A percentile compares a stretch with the other conserved stretches of the same genome.
Evolutionary conservation across 2,329 filamentous ascomycete species (phyloP).

Genomic region (Diatrype stigma): DNA sequence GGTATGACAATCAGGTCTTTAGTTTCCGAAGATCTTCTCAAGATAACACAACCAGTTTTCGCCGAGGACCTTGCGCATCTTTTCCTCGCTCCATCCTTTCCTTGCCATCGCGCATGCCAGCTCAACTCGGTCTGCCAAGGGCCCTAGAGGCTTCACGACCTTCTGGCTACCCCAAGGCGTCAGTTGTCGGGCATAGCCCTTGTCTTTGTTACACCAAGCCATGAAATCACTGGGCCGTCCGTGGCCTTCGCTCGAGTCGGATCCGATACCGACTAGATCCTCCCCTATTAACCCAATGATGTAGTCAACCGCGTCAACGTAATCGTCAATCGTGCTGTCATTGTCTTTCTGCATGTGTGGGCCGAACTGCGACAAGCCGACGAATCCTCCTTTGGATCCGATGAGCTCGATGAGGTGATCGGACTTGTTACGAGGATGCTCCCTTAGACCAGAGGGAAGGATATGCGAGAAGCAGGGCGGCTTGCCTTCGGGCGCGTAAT

Average conservation of each 20-base stretch:
- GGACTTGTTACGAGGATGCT: constrained; percentile 35
- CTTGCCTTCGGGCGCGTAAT: constrained; percentile 30
- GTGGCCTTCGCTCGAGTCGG: constrained; percentile 35
- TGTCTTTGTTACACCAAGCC: constrained; percentile 37
- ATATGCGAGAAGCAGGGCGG: constrained; percentile 37
- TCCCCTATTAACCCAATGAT: constrained; percentile 32
- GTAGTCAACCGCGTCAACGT: constrained; percentile 35
- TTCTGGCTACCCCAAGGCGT: constrained; percentile 37
- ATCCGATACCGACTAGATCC: constrained; percentile 33
- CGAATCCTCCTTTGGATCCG: constrained; percentile 32
- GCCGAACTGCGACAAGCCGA: constrained; percentile 35
- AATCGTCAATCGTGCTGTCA: constrained; percentile 37
- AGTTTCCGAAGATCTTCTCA: constrained; percentile 27
- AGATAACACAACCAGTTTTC: constrained; percentile 36
- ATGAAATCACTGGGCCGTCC: constrained; percentile 34
- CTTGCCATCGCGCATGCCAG: constrained; percentile 33
- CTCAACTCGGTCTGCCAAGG: constrained; percentile 29
- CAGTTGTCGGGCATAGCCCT: constrained; percentile 33
- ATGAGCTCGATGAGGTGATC: constrained; percentile 32
- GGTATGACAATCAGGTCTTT: constrained; percentile 27
- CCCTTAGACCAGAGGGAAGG: constrained; percentile 29
- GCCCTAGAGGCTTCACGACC: constrained; percentile 35
- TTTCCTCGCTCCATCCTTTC: constrained; percentile 32
- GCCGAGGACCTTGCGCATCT: constrained; percentile 34
- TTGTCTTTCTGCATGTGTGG: constrained; percentile 36